Percentiles rank a stretch among this genome's conserved stretches.
Evolutionary conservation across 2,329 filamentous ascomycete genomes (phyloP).

Genomic region (Fusarium scirpi): DNA sequence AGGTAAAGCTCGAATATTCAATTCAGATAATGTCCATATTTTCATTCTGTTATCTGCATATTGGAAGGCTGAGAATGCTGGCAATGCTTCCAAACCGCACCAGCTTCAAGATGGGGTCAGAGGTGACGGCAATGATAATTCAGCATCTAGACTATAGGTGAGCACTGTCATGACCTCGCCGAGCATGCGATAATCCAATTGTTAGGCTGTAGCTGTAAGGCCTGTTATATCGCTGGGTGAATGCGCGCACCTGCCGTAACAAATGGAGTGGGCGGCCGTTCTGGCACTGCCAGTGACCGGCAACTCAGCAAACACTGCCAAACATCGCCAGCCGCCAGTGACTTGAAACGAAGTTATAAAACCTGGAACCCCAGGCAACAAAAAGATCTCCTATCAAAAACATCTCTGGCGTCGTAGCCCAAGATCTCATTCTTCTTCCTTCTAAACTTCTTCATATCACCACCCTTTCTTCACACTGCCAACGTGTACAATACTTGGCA

Average conservation of each 20-base stretch:
- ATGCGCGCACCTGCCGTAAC: background rate
- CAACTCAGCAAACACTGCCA: too few species aligned
- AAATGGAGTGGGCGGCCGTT: background rate
- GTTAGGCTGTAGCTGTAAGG: fast-evolving
- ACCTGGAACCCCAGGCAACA: too few species aligned
- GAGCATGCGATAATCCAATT: fast-evolving
- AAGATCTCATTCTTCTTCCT: too few species aligned
- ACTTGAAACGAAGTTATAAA: too few species aligned
- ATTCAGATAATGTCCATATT: background rate
- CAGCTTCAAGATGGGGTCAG: background rate
- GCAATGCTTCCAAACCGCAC: fast-evolving
- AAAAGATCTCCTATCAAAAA: too few species aligned
- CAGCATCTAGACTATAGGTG: background rate
- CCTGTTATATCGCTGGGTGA: background rate
- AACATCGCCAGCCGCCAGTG: too few species aligned
- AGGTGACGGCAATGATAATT: fast-evolving
- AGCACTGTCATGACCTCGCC: fast-evolving
- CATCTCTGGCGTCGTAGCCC: too few species aligned
- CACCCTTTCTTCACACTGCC: too few species aligned
- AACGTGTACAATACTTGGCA: too few species aligned
- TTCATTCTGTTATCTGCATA: background rate
- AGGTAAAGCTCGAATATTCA: fast-evolving
- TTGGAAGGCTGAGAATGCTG: too few species aligned
- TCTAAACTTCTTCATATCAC: too few species aligned
- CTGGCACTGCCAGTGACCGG: slow-evolving; percentile 1